Evolutionary conservation across 352 stramenopile species (phyloP).

Genomic region (Phytopythium helicoides): DNA sequence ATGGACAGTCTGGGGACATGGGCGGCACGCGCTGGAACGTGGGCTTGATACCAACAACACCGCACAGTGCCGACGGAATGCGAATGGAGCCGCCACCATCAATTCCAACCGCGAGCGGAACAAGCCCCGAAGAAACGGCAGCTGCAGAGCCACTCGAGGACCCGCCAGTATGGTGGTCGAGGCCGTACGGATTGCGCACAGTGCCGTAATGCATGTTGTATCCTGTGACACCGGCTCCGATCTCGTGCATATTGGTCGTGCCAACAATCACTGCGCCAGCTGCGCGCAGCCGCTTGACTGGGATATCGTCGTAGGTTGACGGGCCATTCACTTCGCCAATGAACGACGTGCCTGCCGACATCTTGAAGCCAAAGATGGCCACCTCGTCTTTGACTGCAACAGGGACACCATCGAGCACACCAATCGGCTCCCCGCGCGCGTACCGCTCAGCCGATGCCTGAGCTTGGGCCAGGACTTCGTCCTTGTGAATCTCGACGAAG

Average conservation of each 20-base stretch:
- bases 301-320: constrained; percentile 40
- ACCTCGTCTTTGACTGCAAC: constrained; percentile 89
- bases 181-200: constrained; percentile 85
- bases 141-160: constrained; percentile 89
- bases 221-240: constrained; percentile 70
- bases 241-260: constrained; percentile 90
- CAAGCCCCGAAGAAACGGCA: constrained; percentile 84
- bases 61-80: constrained; percentile 87
- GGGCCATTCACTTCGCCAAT: constrained; percentile 47
- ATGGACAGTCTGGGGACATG: constrained; percentile 52
- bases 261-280: constrained; percentile 87
- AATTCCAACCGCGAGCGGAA: constrained; percentile 82
- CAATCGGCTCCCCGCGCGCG: constrained; percentile 50
- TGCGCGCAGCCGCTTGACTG: constrained; percentile 56
- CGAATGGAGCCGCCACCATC: constrained; percentile 91
- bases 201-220: constrained; percentile 79
- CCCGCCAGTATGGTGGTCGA: constrained; percentile 84
- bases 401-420: constrained; percentile 86
- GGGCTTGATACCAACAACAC: constrained; percentile 87
- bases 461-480: constrained; percentile 70
- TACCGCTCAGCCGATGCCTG: constrained; percentile 68
- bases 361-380: constrained; percentile 61
- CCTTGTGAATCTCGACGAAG: constrained; percentile 74
- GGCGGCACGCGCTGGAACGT: constrained; percentile 78
- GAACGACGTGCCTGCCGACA: constrained; percentile 78